phyloP scores from a whole-genome alignment of 1,284 basidiomycete genomes.

The Dichomitus squalens region DNA sequence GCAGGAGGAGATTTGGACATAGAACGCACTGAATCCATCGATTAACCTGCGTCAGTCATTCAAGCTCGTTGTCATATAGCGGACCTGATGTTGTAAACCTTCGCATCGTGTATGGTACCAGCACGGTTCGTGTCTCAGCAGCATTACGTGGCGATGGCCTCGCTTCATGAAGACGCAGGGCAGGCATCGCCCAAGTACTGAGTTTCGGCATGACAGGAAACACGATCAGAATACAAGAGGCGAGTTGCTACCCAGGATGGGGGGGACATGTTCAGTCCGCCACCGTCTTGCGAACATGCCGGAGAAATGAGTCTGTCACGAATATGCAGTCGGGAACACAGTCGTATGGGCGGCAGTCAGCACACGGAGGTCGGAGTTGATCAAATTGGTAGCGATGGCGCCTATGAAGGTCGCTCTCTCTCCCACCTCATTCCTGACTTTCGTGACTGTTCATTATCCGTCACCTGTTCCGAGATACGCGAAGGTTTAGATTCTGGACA shows the following conservation, averaged over 20 bases:
- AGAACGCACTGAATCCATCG: not conserved
- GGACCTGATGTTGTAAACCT: not conserved
- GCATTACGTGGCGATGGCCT: slow-evolving; percentile 3
- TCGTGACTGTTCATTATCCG: too few relatives aligned
- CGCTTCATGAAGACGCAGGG: not conserved
- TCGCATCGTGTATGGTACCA: slow-evolving; percentile 3
- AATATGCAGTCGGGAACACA: not conserved
- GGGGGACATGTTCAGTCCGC: not conserved
- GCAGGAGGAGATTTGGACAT: not conserved
- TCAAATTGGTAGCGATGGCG: not conserved
- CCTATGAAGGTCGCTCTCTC: too few relatives aligned
- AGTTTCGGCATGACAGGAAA: not conserved
- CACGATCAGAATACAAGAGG: slow-evolving; percentile 1
- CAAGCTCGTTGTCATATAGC: not conserved
- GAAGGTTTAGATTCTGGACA: too few relatives aligned
- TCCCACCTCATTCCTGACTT: too few relatives aligned
- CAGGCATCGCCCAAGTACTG: not conserved
- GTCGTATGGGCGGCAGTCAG: not conserved
- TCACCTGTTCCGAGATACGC: too few relatives aligned
- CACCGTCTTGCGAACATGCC: not conserved
- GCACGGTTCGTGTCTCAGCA: slow-evolving; percentile 11
- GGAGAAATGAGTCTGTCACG: not conserved
- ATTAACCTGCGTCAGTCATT: slow-evolving; percentile 2
- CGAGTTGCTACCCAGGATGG: not conserved
- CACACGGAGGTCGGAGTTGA: slow-evolving; percentile 1